phyloP scores from a whole-genome alignment of 2,329 filamentous ascomycete genomes.

The Parastagonospora nodorum region DNA sequence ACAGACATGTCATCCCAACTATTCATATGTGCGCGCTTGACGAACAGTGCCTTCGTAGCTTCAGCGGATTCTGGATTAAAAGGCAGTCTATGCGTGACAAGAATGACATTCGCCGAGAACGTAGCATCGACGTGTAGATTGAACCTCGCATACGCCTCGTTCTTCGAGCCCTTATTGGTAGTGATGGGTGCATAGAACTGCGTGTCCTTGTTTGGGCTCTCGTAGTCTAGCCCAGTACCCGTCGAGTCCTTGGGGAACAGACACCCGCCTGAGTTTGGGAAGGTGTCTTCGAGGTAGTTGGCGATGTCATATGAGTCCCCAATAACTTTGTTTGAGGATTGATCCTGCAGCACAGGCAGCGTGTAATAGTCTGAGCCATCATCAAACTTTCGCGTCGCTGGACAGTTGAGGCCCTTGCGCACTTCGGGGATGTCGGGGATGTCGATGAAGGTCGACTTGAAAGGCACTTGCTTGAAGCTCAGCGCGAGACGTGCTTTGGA shows the following conservation, averaged over 20 bases:
- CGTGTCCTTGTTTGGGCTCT: conserved; percentile 31
- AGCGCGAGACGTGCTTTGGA: conserved; percentile 58
- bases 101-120: conserved; percentile 54
- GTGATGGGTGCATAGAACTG: conserved; percentile 35
- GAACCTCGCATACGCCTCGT: conserved; percentile 48
- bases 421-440: conserved; percentile 55
- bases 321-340: conserved; percentile 47
- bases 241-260: conserved; percentile 53
- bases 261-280: conserved; percentile 53
- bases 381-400: conserved; percentile 59
- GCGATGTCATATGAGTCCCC: conserved; percentile 72
- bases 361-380: conserved; percentile 66
- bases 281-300: conserved; percentile 60
- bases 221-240: conserved; percentile 28
- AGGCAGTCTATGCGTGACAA: conserved; percentile 53
- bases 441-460: conserved; percentile 59
- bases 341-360: conserved; percentile 62
- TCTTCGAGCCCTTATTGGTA: conserved; percentile 40
- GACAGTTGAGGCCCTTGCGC: conserved; percentile 54
- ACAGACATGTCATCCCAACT: conserved; percentile 53
- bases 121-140: conserved; percentile 61
- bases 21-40: conserved; percentile 50
- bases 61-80: conserved; percentile 58
- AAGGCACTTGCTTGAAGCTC: conserved; percentile 56
- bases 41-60: conserved; percentile 54